Conservation (phyloP, 805 yeast genomes). For the Teunomyces tritomae region DNA sequence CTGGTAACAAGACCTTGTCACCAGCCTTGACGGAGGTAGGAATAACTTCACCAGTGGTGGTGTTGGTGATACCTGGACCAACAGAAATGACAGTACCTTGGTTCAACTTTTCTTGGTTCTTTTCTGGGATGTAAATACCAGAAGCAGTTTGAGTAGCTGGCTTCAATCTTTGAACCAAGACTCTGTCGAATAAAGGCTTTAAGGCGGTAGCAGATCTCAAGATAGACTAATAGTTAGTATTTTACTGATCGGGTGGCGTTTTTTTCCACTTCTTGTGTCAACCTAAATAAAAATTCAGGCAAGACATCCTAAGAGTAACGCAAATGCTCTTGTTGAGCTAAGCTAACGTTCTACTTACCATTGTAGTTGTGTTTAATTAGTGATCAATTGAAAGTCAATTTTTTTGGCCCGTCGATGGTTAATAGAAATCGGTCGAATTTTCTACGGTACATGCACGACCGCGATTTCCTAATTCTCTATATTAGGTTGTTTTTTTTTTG, state of each 20-base stretch:
- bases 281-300: too few species aligned
- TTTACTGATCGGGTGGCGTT: too few species aligned
- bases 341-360: constrained; percentile 1
- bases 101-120: constrained; percentile 90
- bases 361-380: not conserved
- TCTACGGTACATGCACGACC: not conserved
- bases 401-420: not conserved
- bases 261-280: too few species aligned
- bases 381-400: not conserved
- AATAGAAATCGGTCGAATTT: constrained; percentile 2
- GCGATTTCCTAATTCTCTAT: too few species aligned
- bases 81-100: constrained; percentile 90
- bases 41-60: constrained; percentile 65
- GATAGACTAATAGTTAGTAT: constrained; percentile 40
- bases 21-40: constrained; percentile 80
- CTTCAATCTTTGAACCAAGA: constrained; percentile 90
- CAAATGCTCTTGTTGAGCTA: not conserved
- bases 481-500: not conserved
- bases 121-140: constrained; percentile 92
- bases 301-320: not conserved
- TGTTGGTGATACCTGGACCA: constrained; percentile 87
- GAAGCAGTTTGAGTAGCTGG: constrained; percentile 89
- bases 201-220: constrained; percentile 83
- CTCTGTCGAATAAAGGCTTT: constrained; percentile 93
- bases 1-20: constrained; percentile 91